Conservation (phyloP, 257 asterid species). For the Capsicum rhomboideum region DNA sequence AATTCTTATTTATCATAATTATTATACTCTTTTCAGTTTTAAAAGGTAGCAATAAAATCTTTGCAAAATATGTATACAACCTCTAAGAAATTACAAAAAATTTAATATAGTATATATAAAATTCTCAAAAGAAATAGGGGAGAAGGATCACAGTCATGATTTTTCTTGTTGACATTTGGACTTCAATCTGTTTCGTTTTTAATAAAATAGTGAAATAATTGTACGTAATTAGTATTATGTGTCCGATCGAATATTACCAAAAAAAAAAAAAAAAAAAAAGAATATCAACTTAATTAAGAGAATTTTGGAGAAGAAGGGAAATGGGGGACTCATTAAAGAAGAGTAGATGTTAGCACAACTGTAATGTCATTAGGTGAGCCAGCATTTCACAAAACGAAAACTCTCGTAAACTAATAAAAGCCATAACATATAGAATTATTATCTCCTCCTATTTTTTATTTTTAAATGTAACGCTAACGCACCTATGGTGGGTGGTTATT, state of each 20-base stretch:
- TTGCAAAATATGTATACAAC: background rate
- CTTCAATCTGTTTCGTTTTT: background rate
- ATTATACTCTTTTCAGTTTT: too few relatives aligned
- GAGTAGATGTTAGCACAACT: conserved; percentile 12
- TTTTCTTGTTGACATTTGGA: background rate
- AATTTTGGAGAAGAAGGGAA: background rate
- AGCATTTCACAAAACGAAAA: conserved; percentile 4
- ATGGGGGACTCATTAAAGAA: background rate
- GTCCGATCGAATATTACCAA: background rate
- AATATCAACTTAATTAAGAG: background rate
- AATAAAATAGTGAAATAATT: background rate
- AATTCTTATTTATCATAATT: background rate
- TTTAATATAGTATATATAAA: background rate
- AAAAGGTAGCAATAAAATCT: background rate
- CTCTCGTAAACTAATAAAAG: conserved; percentile 2
- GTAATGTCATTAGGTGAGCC: conserved; percentile 39
- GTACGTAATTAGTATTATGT: background rate
- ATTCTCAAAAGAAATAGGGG: background rate
- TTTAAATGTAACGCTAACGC: too few relatives aligned
- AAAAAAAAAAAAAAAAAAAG: background rate
- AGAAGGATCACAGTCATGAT: background rate
- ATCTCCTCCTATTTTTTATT: background rate
- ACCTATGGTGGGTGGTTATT: too few relatives aligned
- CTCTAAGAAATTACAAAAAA: background rate
- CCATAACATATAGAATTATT: background rate